Evolutionary conservation across 1,284 basidiomycete genomes (phyloP).

Genomic region (Trametes versicolor): DNA sequence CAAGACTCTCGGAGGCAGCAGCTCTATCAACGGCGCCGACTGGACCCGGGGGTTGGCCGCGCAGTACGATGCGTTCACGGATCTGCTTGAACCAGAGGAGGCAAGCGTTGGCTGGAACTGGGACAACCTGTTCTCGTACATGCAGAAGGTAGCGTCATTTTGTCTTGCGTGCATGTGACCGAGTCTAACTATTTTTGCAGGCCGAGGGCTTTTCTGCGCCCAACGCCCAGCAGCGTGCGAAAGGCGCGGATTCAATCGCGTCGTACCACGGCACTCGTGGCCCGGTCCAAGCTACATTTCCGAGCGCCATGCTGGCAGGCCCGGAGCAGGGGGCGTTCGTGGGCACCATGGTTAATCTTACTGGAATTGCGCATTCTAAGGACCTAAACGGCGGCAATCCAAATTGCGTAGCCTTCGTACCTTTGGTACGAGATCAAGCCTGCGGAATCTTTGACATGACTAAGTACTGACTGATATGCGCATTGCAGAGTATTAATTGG

Average conservation of each 20-base stretch:
- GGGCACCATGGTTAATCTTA: constrained; percentile 56
- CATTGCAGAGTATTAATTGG: constrained; percentile 45
- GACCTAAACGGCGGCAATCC: constrained; percentile 67
- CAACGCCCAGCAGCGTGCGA: constrained; percentile 54
- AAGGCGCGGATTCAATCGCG: constrained; percentile 56
- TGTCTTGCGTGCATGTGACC: neutral
- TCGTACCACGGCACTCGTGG: constrained; percentile 63
- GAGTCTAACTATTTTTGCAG: constrained; percentile 36
- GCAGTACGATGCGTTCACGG: constrained; percentile 67
- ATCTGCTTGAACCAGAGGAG: constrained; percentile 58
- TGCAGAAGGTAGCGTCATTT: constrained; percentile 36
- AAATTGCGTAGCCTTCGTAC: constrained; percentile 65
- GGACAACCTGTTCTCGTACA: constrained; percentile 58
- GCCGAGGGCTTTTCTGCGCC: constrained; percentile 66
- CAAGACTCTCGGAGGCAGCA: constrained; percentile 67
- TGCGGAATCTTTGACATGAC: neutral
- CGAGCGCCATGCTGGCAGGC: constrained; percentile 64
- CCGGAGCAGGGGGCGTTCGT: constrained; percentile 63
- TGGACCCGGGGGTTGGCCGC: constrained; percentile 65
- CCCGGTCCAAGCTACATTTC: constrained; percentile 62
- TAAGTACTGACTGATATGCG: neutral
- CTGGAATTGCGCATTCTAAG: constrained; percentile 54
- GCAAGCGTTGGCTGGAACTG: constrained; percentile 65
- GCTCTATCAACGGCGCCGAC: constrained; percentile 67
- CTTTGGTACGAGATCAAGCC: constrained; percentile 47